Percentiles rank a stretch among this genome's conserved stretches.
These are phyloP conservation scores for Solanum hybrid DNA, from an alignment of 305 asterid genomes.

Conservation along the genomic window DNA sequence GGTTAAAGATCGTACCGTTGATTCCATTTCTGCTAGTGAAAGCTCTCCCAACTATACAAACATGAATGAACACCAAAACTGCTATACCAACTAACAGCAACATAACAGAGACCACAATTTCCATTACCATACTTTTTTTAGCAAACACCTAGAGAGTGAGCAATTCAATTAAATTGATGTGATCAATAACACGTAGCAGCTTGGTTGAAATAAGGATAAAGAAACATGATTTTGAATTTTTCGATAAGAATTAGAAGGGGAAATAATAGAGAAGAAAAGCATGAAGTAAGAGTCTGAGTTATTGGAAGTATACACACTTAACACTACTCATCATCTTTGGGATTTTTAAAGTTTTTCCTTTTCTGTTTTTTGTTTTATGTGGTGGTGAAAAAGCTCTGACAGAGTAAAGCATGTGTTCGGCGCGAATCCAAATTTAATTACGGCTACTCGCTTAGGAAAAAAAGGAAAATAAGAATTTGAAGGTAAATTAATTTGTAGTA, in stretches of 20 bases:
- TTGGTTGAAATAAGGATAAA: background rate
- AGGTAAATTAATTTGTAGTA: background rate
- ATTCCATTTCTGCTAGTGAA: background rate
- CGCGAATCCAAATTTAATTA: too few species aligned
- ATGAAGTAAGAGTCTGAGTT: background rate
- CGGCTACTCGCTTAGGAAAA: background rate
- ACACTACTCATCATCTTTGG: background rate
- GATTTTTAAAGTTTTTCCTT: background rate
- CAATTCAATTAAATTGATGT: background rate
- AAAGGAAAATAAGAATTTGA: background rate
- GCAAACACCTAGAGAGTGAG: background rate
- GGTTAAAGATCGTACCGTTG: background rate
- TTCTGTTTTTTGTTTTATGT: background rate
- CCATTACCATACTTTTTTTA: conserved; percentile 12
- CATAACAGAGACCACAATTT: conserved; percentile 14
- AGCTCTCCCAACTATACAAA: conserved; percentile 19
- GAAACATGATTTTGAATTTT: background rate
- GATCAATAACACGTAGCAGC: background rate
- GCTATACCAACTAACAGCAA: conserved; percentile 16
- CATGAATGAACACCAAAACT: conserved; percentile 14
- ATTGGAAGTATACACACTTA: background rate
- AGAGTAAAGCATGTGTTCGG: background rate
- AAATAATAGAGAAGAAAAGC: background rate
- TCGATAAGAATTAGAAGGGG: background rate
- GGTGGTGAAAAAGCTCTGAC: background rate